These are phyloP conservation scores for Calonectria ilicicola DNA, from an alignment of 2,329 filamentous ascomycete genomes.

Conservation along the genomic window DNA sequence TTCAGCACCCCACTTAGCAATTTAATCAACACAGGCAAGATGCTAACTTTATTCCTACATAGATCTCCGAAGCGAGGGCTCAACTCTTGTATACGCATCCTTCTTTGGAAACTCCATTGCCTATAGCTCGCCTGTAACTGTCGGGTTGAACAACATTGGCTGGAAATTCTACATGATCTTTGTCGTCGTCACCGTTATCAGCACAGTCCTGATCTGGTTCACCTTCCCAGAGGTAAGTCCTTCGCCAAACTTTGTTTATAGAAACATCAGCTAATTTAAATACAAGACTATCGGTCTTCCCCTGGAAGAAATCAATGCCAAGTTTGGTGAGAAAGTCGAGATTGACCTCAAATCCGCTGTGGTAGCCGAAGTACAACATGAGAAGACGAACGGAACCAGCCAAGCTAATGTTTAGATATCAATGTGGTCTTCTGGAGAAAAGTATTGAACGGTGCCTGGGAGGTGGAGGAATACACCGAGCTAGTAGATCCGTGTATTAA, in stretches of 20 bases:
- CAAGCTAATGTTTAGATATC: not conserved
- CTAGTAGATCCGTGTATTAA: not conserved
- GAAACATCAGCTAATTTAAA: not conserved
- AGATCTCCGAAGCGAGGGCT: constrained; percentile 30
- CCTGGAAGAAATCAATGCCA: constrained; percentile 32
- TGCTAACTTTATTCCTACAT: not conserved
- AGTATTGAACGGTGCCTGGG: not conserved
- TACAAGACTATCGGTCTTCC: constrained; percentile 23
- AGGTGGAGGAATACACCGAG: not conserved
- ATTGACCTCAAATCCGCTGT: constrained; percentile 29
- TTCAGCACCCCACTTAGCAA: not conserved
- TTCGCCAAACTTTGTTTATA: not conserved
- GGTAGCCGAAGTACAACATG: constrained; percentile 11
- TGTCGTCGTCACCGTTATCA: constrained; percentile 30
- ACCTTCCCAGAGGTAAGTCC: constrained; percentile 32
- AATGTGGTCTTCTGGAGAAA: not conserved
- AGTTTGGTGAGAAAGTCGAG: constrained; percentile 30
- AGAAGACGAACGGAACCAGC: not conserved
- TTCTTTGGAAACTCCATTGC: constrained; percentile 31
- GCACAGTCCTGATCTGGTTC: constrained; percentile 41
- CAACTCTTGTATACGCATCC: constrained; percentile 20
- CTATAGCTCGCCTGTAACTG: constrained; percentile 28
- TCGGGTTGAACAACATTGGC: constrained; percentile 34
- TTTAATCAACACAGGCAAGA: not conserved
- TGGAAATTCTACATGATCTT: constrained; percentile 42